A percentile compares a stretch with the other conserved stretches of the same genome.
Conservation (phyloP, 2,329 filamentous ascomycete genomes). For the Colletotrichum acutatum region DNA sequence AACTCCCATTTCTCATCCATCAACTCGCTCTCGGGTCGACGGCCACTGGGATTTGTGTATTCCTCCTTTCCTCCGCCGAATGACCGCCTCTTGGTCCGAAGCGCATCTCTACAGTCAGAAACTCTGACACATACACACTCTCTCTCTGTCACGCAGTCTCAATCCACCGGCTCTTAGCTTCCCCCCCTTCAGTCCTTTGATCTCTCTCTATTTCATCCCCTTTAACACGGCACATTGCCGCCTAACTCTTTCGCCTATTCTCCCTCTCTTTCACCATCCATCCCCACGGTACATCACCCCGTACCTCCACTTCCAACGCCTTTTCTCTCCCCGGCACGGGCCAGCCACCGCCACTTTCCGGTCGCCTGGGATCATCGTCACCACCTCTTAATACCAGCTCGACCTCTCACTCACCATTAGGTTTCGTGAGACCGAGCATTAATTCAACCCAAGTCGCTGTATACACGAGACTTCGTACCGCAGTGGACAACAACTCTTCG, state of each 20-base stretch:
- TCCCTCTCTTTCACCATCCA: not conserved
- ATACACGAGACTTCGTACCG: too few species aligned
- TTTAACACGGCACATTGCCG: not conserved
- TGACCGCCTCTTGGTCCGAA: constrained; percentile 4
- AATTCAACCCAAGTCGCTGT: not conserved
- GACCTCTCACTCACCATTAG: not conserved
- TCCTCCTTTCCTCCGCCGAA: constrained; percentile 22
- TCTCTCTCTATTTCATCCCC: constrained; percentile 8
- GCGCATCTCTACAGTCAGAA: not conserved
- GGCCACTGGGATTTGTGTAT: constrained; percentile 1
- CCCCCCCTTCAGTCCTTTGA: not conserved
- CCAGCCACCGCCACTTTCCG: constrained; percentile 32
- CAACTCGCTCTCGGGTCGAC: constrained; percentile 2
- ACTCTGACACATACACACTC: not conserved
- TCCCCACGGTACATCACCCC: not conserved
- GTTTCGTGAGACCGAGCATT: not conserved
- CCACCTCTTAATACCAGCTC: not conserved
- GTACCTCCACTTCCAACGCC: constrained; percentile 12
- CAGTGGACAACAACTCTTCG: not conserved
- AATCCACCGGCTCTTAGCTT: not conserved
- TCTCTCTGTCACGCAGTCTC: not conserved
- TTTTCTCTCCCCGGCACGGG: constrained; percentile 26
- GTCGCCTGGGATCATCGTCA: constrained; percentile 14
- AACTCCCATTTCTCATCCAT: not conserved
- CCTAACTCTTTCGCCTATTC: not conserved